A percentile compares a stretch with the other conserved stretches of the same genome.
These are phyloP conservation scores for Pseudopediastrum boryanum DNA, from an alignment of 139 green algal species.

Conservation along the genomic window DNA sequence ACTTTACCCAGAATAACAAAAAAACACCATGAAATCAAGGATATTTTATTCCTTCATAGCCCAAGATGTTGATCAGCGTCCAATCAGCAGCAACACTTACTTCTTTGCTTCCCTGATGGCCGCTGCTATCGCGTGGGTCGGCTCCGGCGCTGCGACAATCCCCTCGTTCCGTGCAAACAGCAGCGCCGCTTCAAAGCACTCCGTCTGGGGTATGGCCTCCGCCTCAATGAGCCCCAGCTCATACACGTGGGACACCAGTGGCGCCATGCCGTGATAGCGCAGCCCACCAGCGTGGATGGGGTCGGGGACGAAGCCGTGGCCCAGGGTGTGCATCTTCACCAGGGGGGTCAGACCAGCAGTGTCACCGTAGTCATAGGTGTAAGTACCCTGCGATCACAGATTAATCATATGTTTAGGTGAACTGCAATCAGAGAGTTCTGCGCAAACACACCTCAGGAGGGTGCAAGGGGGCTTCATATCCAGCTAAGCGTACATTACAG, in stretches of 20 bases:
- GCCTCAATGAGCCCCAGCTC: conserved; percentile 46
- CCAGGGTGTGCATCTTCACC: conserved; percentile 53
- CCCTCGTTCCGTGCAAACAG: conserved; percentile 37
- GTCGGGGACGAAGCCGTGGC: conserved; percentile 36
- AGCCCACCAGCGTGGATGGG: conserved; percentile 45
- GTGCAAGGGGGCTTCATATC: too few species aligned
- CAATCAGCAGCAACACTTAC: too few species aligned
- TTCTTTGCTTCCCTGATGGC: conserved; percentile 32
- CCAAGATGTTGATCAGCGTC: too few species aligned
- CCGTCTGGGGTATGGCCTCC: conserved; percentile 33
- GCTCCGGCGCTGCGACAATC: conserved; percentile 46
- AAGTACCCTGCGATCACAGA: conserved; percentile 35
- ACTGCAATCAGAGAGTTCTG: too few species aligned
- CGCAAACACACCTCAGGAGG: too few species aligned
- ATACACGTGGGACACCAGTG: conserved; percentile 36
- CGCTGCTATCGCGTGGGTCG: conserved; percentile 35
- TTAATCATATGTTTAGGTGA: too few species aligned
- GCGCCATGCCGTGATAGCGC: conserved; percentile 37
- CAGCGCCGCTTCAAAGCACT: conserved; percentile 41
- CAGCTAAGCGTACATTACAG: too few species aligned
- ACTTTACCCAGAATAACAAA: too few species aligned
- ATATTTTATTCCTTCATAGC: too few species aligned
- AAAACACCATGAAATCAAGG: too few species aligned
- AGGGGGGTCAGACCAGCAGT: conserved; percentile 46
- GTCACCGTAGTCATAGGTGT: conserved; percentile 39